Conservation (phyloP, 2,329 filamentous ascomycete species). For the Phaeoacremonium minimum region DNA sequence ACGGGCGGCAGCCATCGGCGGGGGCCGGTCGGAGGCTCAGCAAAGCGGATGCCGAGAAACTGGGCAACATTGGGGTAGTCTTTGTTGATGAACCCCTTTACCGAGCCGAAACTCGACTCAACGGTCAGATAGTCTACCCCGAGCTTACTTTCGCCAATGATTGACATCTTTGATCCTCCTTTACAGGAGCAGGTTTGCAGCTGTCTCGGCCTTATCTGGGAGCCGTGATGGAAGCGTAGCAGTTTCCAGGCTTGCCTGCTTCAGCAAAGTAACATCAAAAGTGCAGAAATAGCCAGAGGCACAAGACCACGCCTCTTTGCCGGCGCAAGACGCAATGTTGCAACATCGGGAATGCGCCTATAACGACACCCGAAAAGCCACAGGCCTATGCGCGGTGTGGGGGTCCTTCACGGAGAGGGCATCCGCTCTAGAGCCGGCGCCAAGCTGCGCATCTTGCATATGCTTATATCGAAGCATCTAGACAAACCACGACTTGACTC, state of each 20-base stretch:
- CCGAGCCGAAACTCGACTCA: not conserved
- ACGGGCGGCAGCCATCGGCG: slow-evolving; percentile 4
- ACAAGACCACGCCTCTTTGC: not conserved
- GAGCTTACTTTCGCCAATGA: not conserved
- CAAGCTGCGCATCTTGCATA: no score
- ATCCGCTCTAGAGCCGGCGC: no score
- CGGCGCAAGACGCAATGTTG: not conserved
- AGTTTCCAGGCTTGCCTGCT: not conserved
- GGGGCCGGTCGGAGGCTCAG: slow-evolving; percentile 3
- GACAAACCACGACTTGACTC: no score
- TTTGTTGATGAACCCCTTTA: not conserved
- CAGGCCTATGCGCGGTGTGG: no score
- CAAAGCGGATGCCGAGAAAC: slow-evolving; percentile 4
- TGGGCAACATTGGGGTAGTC: not conserved
- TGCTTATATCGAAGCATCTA: no score
- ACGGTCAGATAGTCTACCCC: not conserved
- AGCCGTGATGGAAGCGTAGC: not conserved
- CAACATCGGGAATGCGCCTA: not conserved
- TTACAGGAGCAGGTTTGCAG: no score
- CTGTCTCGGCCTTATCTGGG: no score
- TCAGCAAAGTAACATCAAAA: not conserved
- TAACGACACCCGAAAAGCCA: no score
- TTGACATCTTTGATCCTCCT: no score
- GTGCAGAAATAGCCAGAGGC: not conserved
- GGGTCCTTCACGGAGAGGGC: no score